These are phyloP conservation scores for Sclerotinia sclerotiorum DNA, from an alignment of 2,329 filamentous ascomycete genomes.

Conservation along the genomic window DNA sequence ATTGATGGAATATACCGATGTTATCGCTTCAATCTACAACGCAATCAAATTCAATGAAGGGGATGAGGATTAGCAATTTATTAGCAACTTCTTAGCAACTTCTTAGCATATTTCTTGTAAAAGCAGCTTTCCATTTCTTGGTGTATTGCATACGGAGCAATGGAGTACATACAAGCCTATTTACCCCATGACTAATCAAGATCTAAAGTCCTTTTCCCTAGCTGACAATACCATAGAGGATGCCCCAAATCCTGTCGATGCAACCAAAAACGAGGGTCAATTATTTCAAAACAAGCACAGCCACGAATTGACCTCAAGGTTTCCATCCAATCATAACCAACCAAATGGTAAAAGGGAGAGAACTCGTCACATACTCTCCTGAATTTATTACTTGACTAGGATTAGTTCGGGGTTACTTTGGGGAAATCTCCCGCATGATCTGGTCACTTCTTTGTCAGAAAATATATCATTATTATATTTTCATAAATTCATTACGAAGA, in stretches of 20 bases:
- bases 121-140: background rate
- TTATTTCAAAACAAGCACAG: constrained; percentile 20
- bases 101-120: constrained; percentile 11
- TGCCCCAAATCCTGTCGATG: background rate
- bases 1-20: background rate
- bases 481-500: background rate
- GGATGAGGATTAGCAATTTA: background rate
- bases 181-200: constrained; percentile 4
- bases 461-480: background rate
- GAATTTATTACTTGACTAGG: constrained; percentile 17
- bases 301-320: constrained; percentile 13
- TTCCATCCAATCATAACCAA: background rate
- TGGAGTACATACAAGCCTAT: background rate
- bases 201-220: background rate
- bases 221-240: background rate
- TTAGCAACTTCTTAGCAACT: background rate
- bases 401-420: constrained; percentile 10
- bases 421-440: constrained; percentile 22
- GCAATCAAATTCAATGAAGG: background rate
- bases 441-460: constrained; percentile 18
- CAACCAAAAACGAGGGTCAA: constrained; percentile 13
- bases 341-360: background rate
- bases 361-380: background rate
- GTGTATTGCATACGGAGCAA: no score
- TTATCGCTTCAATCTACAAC: background rate